These are phyloP conservation scores for Exophiala bonariae DNA, from an alignment of 2,329 filamentous ascomycete genomes.

Conservation along the genomic window DNA sequence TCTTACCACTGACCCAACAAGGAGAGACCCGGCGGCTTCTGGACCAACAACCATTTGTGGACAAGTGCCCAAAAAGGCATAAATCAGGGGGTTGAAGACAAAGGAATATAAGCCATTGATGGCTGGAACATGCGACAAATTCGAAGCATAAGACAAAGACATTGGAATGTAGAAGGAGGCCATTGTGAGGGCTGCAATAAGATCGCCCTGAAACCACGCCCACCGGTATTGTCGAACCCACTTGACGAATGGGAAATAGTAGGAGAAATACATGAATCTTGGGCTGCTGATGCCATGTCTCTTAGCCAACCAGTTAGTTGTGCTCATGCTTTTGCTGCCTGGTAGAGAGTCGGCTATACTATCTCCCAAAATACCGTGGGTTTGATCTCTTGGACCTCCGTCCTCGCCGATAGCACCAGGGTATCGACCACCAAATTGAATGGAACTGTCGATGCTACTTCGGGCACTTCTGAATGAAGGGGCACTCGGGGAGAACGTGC, in stretches of 20 bases:
- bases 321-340: constrained; percentile 55
- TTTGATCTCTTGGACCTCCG: constrained; percentile 22
- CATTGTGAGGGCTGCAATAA: constrained; percentile 88
- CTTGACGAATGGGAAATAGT: constrained; percentile 87
- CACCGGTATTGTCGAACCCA: constrained; percentile 88
- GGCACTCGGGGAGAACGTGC: constrained; percentile 72
- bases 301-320: constrained; percentile 70
- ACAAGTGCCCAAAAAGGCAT: constrained; percentile 86
- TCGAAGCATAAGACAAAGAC: constrained; percentile 88
- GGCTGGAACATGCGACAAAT: constrained; percentile 87
- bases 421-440: constrained; percentile 28
- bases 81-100: constrained; percentile 87
- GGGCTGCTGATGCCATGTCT: constrained; percentile 73
- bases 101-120: constrained; percentile 95
- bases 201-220: constrained; percentile 79
- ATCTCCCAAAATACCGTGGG: constrained; percentile 43
- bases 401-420: constrained; percentile 22
- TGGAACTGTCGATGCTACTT: constrained; percentile 30
- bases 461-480: constrained; percentile 48
- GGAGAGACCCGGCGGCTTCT: constrained; percentile 86
- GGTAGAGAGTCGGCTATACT: constrained; percentile 46
- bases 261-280: constrained; percentile 80
- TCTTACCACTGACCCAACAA: constrained; percentile 84
- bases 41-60: constrained; percentile 93
- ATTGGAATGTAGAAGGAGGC: constrained; percentile 99